phyloP scores from a whole-genome alignment of 1,284 basidiomycete genomes.

The Cryptococcus wingfieldii region DNA sequence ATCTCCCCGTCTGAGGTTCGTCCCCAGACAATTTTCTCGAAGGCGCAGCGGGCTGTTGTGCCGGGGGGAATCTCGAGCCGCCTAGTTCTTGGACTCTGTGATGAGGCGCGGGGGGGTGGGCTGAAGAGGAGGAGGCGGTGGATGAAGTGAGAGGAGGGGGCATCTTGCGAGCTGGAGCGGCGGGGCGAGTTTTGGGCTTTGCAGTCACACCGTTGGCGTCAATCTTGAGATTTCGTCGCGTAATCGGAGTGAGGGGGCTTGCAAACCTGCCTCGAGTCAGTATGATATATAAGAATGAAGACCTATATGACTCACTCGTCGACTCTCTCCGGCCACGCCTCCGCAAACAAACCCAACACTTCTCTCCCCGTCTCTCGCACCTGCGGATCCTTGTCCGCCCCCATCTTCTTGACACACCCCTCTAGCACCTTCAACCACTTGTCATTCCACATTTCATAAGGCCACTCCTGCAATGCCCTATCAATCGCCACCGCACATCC shows the following conservation, averaged over 20 bases:
- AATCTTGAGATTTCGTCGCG: slow-evolving; percentile 49
- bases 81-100: slow-evolving; percentile 15
- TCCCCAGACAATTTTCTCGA: no score
- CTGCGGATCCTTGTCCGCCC: slow-evolving; percentile 51
- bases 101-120: slow-evolving; percentile 6
- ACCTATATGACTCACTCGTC: slow-evolving; percentile 39
- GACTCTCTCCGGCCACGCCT: slow-evolving; percentile 50
- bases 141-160: slow-evolving; percentile 4
- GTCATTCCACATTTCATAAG: slow-evolving; percentile 29
- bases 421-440: slow-evolving; percentile 45
- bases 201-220: slow-evolving; percentile 17
- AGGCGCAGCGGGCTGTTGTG: no score
- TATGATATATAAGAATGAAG: background rate
- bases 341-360: slow-evolving; percentile 48
- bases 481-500: slow-evolving; percentile 32
- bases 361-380: slow-evolving; percentile 49
- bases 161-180: background rate
- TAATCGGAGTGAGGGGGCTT: slow-evolving; percentile 50
- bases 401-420: slow-evolving; percentile 46
- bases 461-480: slow-evolving; percentile 37
- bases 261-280: slow-evolving; percentile 44
- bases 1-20: no score
- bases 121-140: slow-evolving; percentile 9
- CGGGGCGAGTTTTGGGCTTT: slow-evolving; percentile 10
- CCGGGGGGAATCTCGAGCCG: no score